Evolutionary conservation across 2,329 filamentous ascomycete species (phyloP).

Genomic region (Xylaria sp.): DNA sequence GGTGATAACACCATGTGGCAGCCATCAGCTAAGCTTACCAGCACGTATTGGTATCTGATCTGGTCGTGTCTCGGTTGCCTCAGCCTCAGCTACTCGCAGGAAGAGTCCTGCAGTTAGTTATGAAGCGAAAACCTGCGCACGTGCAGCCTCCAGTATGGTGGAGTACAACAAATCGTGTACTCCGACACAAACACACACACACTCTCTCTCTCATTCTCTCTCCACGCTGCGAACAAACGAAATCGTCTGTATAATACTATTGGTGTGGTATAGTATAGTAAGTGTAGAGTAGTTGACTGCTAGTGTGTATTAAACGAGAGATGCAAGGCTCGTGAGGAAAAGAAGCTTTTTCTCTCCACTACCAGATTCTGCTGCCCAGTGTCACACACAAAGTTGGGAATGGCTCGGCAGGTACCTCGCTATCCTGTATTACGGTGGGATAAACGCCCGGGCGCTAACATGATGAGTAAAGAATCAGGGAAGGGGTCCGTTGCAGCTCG

Average conservation of each 20-base stretch:
- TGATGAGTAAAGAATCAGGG: conserved; percentile 32
- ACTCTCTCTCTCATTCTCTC: too few species aligned
- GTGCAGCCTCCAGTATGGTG: too few species aligned
- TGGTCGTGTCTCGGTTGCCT: not conserved
- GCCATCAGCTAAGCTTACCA: conserved; percentile 22
- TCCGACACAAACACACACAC: not conserved
- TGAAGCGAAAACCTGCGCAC: not conserved
- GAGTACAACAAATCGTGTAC: not conserved
- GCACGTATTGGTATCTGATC: conserved; percentile 2
- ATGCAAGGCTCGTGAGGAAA: conserved; percentile 35
- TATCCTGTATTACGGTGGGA: not conserved
- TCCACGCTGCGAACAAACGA: not conserved
- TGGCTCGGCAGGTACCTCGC: conserved; percentile 5
- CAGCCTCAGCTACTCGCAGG: conserved; percentile 6
- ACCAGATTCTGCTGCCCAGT: not conserved
- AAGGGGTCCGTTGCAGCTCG: not conserved
- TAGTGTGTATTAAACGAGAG: not conserved
- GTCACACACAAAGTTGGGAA: conserved; percentile 1
- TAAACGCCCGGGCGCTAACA: conserved; percentile 25
- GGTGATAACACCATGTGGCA: conserved; percentile 23
- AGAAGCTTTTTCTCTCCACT: conserved; percentile 14
- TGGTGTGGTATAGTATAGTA: not conserved
- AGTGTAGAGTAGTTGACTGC: not conserved
- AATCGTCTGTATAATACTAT: not conserved
- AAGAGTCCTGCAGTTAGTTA: not conserved